Evolutionary conservation across 345 rosid species (phyloP), one percentile per base, ranked within the genome.

Genomic region (Nasturtium officinale): DNA sequence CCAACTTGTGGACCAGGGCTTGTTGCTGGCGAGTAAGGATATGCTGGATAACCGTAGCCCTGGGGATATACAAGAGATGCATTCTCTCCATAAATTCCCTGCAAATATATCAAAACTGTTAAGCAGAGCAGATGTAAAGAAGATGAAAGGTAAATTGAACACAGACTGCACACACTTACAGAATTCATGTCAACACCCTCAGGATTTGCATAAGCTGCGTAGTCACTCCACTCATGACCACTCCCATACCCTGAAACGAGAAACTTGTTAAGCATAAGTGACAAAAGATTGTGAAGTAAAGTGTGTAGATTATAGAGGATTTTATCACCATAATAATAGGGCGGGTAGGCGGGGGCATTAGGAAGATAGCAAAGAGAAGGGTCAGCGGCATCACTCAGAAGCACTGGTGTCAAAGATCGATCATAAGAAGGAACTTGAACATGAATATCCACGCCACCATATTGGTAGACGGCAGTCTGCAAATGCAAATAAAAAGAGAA

Each of bases 11-110:
- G 98, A 71, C 83, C 94, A 1, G 94, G 93, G 6, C 96, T 84
- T 63, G 80, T 75, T 35, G 96, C 92, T 0, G 96, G 97, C n/a
- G 98, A 90, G 77, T 90, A 93, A 28, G 98, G 97, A 77, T 83
- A 93, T 0, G 92, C 64, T 32, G 90, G 79, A 82, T 83, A 90
- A 23, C 90, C 88, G 80, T 86, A 93, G 21, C 86, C 84, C 63
- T 77, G 88, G 47, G 86, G 86, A 82, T 85, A 90, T 86, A 92
- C 72, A 52, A 86, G 45, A 80, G 98, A 84, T 51, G 91, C 95
- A 75, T 86, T 88, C 53, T 92, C 95, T 68, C 90, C 91, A 78
- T 90, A 90, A 4, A 87, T 75, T 43, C 86, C 97, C 98, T 90
- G 83, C 17, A 18, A 67, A 71, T 45, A 58, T 12, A 26, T 5